Percentiles rank a stretch among this genome's conserved stretches.
phyloP scores from a whole-genome alignment of 257 asterid genomes.

The Nicotiana paniculata region DNA sequence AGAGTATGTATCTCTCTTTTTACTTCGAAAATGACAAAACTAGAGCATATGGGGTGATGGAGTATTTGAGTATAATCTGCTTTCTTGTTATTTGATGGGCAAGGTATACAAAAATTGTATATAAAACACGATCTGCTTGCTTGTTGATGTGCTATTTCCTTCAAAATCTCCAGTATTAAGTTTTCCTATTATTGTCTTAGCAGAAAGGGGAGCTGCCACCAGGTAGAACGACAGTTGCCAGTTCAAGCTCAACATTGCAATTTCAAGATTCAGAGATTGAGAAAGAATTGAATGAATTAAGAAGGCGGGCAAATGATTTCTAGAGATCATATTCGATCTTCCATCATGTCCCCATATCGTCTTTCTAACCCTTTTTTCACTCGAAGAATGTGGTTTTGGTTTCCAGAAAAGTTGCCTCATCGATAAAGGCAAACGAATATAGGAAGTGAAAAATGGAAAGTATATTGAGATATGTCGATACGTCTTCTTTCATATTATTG shows the following conservation, averaged over 20 bases:
- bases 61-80: background rate
- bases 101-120: too few relatives aligned
- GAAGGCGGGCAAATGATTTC: slow-evolving; percentile 69
- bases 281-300: slow-evolving; percentile 75
- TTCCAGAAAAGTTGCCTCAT: background rate
- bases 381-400: background rate
- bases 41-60: background rate
- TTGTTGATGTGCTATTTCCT: background rate
- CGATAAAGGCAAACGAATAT: slow-evolving; percentile 3
- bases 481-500: background rate
- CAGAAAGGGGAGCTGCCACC: slow-evolving; percentile 98
- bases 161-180: background rate
- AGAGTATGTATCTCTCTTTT: background rate
- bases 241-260: slow-evolving; percentile 41
- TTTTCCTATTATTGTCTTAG: background rate
- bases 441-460: background rate
- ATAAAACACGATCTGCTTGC: background rate
- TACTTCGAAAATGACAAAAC: background rate
- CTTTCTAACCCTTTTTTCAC: background rate
- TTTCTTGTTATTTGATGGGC: too few relatives aligned
- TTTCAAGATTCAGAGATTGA: slow-evolving; percentile 86
- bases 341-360: background rate
- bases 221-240: slow-evolving; percentile 56
- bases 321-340: slow-evolving; percentile 15
- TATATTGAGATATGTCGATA: background rate